These are phyloP conservation scores for Pythium volutum DNA, from an alignment of 352 stramenopile species.

Conservation along the genomic window DNA sequence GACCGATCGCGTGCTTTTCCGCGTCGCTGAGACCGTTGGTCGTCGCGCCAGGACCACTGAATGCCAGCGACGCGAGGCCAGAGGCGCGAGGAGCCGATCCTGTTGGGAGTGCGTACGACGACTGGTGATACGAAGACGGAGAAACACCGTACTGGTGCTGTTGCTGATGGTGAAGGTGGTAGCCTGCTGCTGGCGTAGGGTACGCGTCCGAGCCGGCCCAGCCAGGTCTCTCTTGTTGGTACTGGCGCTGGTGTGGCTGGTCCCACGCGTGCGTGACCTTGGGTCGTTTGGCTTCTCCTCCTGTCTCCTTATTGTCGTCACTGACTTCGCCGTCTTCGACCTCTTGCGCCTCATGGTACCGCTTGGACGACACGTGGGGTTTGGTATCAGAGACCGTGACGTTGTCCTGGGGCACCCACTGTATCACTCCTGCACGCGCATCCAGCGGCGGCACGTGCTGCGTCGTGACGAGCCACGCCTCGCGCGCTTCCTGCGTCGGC, in stretches of 20 bases:
- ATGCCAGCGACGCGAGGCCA: constrained; percentile 14
- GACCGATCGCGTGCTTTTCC: constrained; percentile 72
- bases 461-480: constrained; percentile 61
- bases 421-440: constrained; percentile 20
- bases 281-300: constrained; percentile 13
- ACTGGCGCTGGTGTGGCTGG: constrained; percentile 7
- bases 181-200: neutral
- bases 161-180: neutral
- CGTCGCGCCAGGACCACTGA: neutral
- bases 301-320: constrained; percentile 29
- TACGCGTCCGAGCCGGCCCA: neutral
- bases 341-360: constrained; percentile 1
- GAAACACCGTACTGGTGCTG: too few relatives aligned
- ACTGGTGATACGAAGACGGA: neutral
- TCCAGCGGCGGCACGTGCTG: constrained; percentile 55
- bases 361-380: neutral
- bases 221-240: neutral
- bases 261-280: constrained; percentile 20
- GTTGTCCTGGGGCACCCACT: constrained; percentile 34
- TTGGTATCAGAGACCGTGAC: constrained; percentile 4
- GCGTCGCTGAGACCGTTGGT: constrained; percentile 70
- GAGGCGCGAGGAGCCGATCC: neutral
- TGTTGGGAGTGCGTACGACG: neutral
- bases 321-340: constrained; percentile 61
- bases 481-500: constrained; percentile 22